Percentiles rank a stretch among this genome's conserved stretches.
Conservation (phyloP, 2,329 filamentous ascomycete species). For the Trichoderma polysporum region DNA sequence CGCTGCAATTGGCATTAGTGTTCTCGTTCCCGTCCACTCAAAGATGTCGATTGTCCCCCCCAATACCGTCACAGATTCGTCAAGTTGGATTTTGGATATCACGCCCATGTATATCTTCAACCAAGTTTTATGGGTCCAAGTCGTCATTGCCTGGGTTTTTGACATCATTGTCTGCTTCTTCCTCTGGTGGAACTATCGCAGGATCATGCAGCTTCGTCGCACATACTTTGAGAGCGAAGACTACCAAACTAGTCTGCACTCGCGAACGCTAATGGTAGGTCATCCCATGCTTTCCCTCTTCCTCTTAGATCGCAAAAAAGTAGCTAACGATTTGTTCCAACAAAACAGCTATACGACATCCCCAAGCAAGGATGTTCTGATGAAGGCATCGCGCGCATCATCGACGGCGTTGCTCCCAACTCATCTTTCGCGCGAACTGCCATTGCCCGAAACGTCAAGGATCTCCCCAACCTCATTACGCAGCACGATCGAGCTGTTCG, state of each 20-base stretch:
- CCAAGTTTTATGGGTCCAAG: slow-evolving; percentile 56
- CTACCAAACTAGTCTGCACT: slow-evolving; percentile 84
- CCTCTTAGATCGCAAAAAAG: neutral
- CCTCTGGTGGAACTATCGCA: slow-evolving; percentile 86
- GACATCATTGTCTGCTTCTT: slow-evolving; percentile 76
- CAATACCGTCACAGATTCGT: slow-evolving; percentile 11
- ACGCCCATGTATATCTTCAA: slow-evolving; percentile 58
- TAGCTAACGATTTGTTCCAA: slow-evolving; percentile 38
- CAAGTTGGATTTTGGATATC: slow-evolving; percentile 56
- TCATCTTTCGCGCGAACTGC: slow-evolving; percentile 76
- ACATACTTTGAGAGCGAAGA: slow-evolving; percentile 82
- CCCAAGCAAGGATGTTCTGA: slow-evolving; percentile 74
- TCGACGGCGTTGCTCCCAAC: slow-evolving; percentile 75
- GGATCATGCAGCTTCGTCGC: slow-evolving; percentile 68
- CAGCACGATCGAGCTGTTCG: slow-evolving; percentile 80
- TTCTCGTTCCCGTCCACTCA: slow-evolving; percentile 81
- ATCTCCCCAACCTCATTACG: slow-evolving; percentile 79
- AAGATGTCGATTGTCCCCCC: slow-evolving; percentile 42
- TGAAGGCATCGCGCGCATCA: slow-evolving; percentile 82
- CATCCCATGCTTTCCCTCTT: neutral
- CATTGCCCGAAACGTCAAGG: slow-evolving; percentile 88
- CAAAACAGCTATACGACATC: slow-evolving; percentile 69
- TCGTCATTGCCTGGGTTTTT: slow-evolving; percentile 62
- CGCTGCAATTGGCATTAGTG: slow-evolving; percentile 67
- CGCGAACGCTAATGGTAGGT: slow-evolving; percentile 65